These are phyloP conservation scores for Crithidia thermophila DNA, from an alignment of 208 protist genomes.

Conservation along the genomic window DNA sequence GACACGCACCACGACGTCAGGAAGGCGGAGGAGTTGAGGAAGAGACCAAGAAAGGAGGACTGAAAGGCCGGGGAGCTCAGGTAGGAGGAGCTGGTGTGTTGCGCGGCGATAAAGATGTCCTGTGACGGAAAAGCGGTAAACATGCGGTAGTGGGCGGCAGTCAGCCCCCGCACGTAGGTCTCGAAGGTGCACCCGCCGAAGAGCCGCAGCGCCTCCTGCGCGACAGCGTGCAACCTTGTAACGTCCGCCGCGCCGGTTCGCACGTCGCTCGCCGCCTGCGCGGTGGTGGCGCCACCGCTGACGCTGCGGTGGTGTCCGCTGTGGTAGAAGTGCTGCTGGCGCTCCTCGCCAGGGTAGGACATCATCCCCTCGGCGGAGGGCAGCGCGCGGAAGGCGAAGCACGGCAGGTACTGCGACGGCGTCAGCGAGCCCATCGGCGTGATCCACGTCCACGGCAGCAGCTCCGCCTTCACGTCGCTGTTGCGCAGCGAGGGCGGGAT, in stretches of 20 bases:
- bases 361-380: conserved; percentile 7
- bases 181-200: conserved; percentile 39
- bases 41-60: conserved; percentile 38
- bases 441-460: conserved; percentile 27
- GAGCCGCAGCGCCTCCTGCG: conserved; percentile 29
- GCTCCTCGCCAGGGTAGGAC: conserved; percentile 5
- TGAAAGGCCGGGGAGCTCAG: conserved; percentile 33
- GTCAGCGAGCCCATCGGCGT: conserved; percentile 22
- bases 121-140: conserved; percentile 45
- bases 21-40: conserved; percentile 44
- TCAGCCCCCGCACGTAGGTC: conserved; percentile 52
- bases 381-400: conserved; percentile 26
- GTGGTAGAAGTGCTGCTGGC: conserved; percentile 12
- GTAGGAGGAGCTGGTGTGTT: conserved; percentile 36
- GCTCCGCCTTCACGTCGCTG: conserved; percentile 6
- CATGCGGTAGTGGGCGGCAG: conserved; percentile 46
- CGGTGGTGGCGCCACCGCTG: background rate
- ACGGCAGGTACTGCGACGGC: conserved; percentile 27
- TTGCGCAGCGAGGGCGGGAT: conserved; percentile 19
- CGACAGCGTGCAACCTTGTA: conserved; percentile 9
- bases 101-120: conserved; percentile 35
- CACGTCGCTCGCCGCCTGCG: background rate
- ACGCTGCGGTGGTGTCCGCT: background rate
- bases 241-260: background rate
- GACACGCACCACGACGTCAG: conserved; percentile 53